Conservation (phyloP, 108 stramenopile genomes). For the Cyclotella kingstonii region DNA sequence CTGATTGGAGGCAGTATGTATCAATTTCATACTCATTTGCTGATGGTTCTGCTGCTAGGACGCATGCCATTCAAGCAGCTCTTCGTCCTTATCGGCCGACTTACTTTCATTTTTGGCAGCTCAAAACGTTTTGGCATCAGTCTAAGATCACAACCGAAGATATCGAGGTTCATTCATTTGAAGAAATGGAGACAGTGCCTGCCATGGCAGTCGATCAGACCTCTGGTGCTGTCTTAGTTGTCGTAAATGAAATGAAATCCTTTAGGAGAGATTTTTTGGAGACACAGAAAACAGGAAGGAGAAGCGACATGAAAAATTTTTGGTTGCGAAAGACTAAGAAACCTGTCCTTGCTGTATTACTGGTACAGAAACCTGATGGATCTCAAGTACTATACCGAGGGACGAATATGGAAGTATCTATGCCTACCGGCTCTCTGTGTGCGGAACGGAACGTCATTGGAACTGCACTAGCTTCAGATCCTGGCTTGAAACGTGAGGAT, state of each 20-base stretch:
- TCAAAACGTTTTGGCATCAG: constrained; percentile 97
- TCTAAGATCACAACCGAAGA: constrained; percentile 83
- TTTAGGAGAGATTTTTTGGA: constrained; percentile 73
- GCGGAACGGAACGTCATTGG: constrained; percentile 97
- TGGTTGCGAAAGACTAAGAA: constrained; percentile 96
- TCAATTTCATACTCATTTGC: constrained; percentile 88
- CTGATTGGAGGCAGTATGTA: constrained; percentile 82
- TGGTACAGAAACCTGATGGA: constrained; percentile 71
- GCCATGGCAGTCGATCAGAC: constrained; percentile 62
- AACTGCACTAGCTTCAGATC: constrained; percentile 81
- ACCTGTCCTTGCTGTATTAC: constrained; percentile 94
- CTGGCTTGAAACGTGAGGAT: constrained; percentile 74
- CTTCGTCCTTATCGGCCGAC: constrained; percentile 89
- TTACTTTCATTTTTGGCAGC: constrained; percentile 93
- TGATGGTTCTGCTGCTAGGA: constrained; percentile 92
- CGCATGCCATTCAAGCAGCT: constrained; percentile 91
- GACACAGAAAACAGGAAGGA: constrained; percentile 30
- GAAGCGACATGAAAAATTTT: constrained; percentile 84
- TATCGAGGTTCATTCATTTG: constrained; percentile 89
- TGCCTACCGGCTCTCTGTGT: constrained; percentile 98
- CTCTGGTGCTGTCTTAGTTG: constrained; percentile 42
- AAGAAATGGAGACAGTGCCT: constrained; percentile 91
- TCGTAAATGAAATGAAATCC: constrained; percentile 88
- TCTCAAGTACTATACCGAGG: constrained; percentile 80
- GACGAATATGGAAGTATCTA: constrained; percentile 97